Evolutionary conservation across 129 eudicot genomes (phyloP), one percentile per base, ranked within the genome.

Genomic region (Mikania micrantha): DNA sequence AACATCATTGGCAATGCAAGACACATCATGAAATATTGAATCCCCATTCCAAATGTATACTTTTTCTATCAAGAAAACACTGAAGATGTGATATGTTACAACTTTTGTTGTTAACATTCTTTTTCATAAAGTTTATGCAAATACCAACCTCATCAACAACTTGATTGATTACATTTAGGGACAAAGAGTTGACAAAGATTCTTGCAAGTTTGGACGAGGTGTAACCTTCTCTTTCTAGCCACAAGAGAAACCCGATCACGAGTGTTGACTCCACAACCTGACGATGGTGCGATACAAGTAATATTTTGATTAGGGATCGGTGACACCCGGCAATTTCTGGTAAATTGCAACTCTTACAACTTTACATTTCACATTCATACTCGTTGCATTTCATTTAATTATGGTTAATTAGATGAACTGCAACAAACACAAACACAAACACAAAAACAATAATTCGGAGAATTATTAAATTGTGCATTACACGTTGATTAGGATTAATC

Each of bases 191-290:
- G 25, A 78, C 22, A 27, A 84, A 19, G 0, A 28, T 62, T 25
- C 53, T 17, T 10, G 56, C 64, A 5, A 78, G 8, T 20, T 27
- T 67, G 47, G 34, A 7, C 2, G 52, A 60, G 42, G 40, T 4
- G 12, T 50, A 64, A 1, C 69, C 47, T 44, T 75, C 74, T 41
- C 77, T 76, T 73, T 84, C 85, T 0, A 84, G 74, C 81, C 85
- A 84, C 27, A 84, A 9, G 31, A 71, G 76, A 38, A 84, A 81
- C 2, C 78, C 90, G 50, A 77, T 77, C 4, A 78, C 71, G 6
- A 70, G 57, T 41, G 69, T 75, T 15, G 85, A 67, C 17, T 80
- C 81, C 11, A 22, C 48, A 21, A 79, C 81, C 35, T 80, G 74
- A 7, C 81, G 74, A 7, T 79, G 74, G 11, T 56, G 74, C 0